Conservation (phyloP, 73 alveolate species). For the Paramecium sonneborni region DNA sequence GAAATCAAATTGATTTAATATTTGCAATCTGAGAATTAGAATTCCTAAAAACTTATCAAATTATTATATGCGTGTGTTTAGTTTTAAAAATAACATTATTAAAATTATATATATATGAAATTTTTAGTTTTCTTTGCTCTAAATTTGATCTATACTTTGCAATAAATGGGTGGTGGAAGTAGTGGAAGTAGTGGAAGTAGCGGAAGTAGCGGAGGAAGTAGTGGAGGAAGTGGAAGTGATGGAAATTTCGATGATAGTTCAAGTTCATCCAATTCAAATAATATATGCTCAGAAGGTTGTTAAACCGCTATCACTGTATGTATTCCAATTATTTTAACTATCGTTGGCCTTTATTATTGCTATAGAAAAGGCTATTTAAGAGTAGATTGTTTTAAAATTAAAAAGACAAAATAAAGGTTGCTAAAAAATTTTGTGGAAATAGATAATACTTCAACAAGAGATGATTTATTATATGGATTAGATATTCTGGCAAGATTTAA, state of each 20-base stretch:
- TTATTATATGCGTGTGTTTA: too few relatives aligned
- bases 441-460: not conserved
- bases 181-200: not conserved
- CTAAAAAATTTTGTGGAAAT: not conserved
- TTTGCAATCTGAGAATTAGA: too few relatives aligned
- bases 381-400: not conserved
- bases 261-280: too few relatives aligned
- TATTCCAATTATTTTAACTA: not conserved
- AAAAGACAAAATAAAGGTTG: not conserved
- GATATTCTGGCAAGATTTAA: not conserved
- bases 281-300: not conserved
- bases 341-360: not conserved
- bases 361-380: not conserved
- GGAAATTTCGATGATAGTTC: not conserved
- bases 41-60: too few relatives aligned
- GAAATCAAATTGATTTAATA: too few relatives aligned
- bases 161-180: too few relatives aligned
- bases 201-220: not conserved
- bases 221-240: not conserved
- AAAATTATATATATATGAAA: too few relatives aligned
- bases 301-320: not conserved
- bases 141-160: not conserved
- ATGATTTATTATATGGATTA: not conserved
- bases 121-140: not conserved
- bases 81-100: too few relatives aligned